Conservation (phyloP, 1,284 basidiomycete genomes). For the Inonotus hispidus region DNA sequence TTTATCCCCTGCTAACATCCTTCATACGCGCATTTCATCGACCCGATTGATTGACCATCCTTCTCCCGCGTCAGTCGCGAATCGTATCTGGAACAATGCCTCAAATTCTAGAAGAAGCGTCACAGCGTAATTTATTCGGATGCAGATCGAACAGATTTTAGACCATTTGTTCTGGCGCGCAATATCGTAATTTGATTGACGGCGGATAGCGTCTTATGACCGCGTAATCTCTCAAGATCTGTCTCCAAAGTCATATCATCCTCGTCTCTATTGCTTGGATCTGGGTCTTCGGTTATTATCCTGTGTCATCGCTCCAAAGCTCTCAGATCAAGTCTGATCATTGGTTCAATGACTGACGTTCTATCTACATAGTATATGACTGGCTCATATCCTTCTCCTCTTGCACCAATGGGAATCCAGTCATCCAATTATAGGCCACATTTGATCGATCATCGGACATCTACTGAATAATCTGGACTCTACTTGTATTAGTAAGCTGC, state of each 20-base stretch:
- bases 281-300: too few relatives aligned
- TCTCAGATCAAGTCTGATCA: too few relatives aligned
- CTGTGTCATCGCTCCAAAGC: too few relatives aligned
- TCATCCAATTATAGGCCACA: too few relatives aligned
- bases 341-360: too few relatives aligned
- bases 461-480: neutral
- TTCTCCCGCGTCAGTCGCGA: neutral
- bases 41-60: neutral
- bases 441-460: neutral
- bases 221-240: neutral
- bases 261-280: neutral
- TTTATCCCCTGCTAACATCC: neutral
- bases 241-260: neutral
- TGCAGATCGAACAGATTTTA: neutral
- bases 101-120: neutral
- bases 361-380: too few relatives aligned
- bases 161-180: neutral
- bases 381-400: too few relatives aligned
- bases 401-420: too few relatives aligned
- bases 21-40: neutral
- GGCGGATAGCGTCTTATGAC: neutral
- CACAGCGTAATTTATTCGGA: neutral
- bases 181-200: neutral
- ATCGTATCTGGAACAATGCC: neutral
- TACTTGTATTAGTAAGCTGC: neutral